Evolutionary conservation across 192 early-diverging fungal species (phyloP).

Genomic region (Entomortierella parvispora): DNA sequence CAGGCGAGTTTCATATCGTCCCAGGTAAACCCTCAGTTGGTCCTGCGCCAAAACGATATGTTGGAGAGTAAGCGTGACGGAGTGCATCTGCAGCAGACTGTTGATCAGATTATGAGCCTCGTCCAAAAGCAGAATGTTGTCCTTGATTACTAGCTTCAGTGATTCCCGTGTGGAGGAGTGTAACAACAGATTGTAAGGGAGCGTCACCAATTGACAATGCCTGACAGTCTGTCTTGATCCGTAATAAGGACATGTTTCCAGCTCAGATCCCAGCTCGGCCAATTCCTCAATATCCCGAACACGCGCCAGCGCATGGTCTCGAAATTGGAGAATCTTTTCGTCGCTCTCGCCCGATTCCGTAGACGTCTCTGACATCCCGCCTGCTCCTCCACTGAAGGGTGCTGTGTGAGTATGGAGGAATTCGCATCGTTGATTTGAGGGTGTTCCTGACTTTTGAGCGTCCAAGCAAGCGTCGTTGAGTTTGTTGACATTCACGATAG

Average conservation of each 20-base stretch:
- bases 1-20: slow-evolving; percentile 74
- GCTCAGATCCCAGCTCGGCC: too few species aligned
- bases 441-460: slow-evolving; percentile 75
- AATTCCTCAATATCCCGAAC: slow-evolving; percentile 68
- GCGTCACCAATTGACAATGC: slow-evolving; percentile 75
- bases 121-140: slow-evolving; percentile 87
- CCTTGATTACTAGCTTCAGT: slow-evolving; percentile 72
- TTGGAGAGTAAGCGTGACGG: slow-evolving; percentile 61
- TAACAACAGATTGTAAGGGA: slow-evolving; percentile 91
- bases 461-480: slow-evolving; percentile 84
- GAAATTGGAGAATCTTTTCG: slow-evolving; percentile 84
- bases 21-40: slow-evolving; percentile 74
- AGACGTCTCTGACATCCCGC: slow-evolving; percentile 59
- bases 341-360: slow-evolving; percentile 58
- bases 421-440: slow-evolving; percentile 68
- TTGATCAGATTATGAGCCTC: slow-evolving; percentile 83
- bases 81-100: slow-evolving; percentile 77
- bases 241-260: slow-evolving; percentile 50
- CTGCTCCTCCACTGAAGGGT: slow-evolving; percentile 85
- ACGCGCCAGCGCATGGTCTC: slow-evolving; percentile 50
- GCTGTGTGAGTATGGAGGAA: slow-evolving; percentile 40
- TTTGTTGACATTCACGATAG: slow-evolving; percentile 58
- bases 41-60: slow-evolving; percentile 63
- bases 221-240: slow-evolving; percentile 70
- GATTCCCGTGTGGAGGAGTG: slow-evolving; percentile 79